Evolutionary conservation across 208 protist species (phyloP).

Genomic region (Wallacemonas sp.): DNA sequence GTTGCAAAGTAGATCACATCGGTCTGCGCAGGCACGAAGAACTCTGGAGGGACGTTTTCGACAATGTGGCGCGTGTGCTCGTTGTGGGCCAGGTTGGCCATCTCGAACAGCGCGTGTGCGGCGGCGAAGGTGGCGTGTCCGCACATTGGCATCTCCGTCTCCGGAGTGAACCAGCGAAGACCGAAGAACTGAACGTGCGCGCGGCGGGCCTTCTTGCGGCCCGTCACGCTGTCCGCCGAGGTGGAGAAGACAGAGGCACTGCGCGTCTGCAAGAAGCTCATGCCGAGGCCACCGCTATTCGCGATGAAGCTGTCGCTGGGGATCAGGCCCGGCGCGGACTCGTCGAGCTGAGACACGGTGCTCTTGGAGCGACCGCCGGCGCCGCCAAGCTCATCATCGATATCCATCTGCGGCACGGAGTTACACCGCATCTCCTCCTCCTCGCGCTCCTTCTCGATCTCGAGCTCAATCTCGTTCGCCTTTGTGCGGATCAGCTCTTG

Average conservation of each 20-base stretch:
- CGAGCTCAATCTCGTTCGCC: conserved; percentile 53
- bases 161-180: conserved; percentile 78
- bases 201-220: conserved; percentile 36
- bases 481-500: conserved; percentile 51
- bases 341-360: not conserved
- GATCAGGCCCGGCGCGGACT: conserved; percentile 34
- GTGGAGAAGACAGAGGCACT: conserved; percentile 21
- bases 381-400: not conserved
- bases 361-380: conserved; percentile 10
- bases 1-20: conserved; percentile 67
- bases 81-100: conserved; percentile 32
- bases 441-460: conserved; percentile 58
- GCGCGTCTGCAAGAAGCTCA: conserved; percentile 41
- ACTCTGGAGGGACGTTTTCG: conserved; percentile 48
- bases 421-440: conserved; percentile 31
- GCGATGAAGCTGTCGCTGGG: conserved; percentile 50
- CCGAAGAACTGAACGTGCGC: conserved; percentile 73
- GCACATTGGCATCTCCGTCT: conserved; percentile 60
- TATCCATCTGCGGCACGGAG: conserved; percentile 5
- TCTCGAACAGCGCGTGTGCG: conserved; percentile 71
- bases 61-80: conserved; percentile 46
- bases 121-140: conserved; percentile 78
- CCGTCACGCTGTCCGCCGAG: conserved; percentile 15
- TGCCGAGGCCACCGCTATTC: conserved; percentile 33
- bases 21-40: conserved; percentile 56